These are phyloP conservation scores for Fusarium abutilonis DNA, from an alignment of 2,329 filamentous ascomycete species.

Conservation along the genomic window DNA sequence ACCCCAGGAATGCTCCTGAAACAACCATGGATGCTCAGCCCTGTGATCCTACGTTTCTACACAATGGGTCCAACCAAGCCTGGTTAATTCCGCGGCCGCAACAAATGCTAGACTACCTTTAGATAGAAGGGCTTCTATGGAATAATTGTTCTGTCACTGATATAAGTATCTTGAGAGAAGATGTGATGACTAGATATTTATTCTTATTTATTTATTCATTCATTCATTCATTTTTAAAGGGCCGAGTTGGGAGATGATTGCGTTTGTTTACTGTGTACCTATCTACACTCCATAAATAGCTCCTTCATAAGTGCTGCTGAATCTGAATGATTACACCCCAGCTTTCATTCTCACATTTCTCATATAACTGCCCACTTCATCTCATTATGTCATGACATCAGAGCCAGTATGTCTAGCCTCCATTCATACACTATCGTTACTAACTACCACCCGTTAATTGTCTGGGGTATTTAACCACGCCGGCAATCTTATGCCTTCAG, in stretches of 20 bases:
- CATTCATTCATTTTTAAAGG: too few species aligned
- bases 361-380: slow-evolving; percentile 20
- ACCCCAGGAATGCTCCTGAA: slow-evolving; percentile 3
- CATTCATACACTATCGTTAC: slow-evolving; percentile 33
- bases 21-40: slow-evolving; percentile 23
- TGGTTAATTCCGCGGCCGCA: neutral
- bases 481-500: slow-evolving; percentile 17
- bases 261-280: neutral
- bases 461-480: slow-evolving; percentile 35
- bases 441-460: slow-evolving; percentile 18
- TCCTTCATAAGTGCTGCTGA: slow-evolving; percentile 6
- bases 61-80: neutral
- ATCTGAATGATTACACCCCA: slow-evolving; percentile 1
- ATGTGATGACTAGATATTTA: too few species aligned
- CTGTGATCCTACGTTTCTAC: slow-evolving; percentile 10
- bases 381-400: slow-evolving; percentile 4
- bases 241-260: too few species aligned
- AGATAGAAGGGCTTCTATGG: too few species aligned
- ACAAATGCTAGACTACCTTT: too few species aligned
- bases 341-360: slow-evolving; percentile 39
- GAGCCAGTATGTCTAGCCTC: slow-evolving; percentile 26
- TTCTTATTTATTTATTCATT: too few species aligned
- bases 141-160: too few species aligned
- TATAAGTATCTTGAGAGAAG: too few species aligned
- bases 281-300: slow-evolving; percentile 9